These are phyloP conservation scores for Aspergillus candidus DNA, from an alignment of 2,329 filamentous ascomycete genomes.

Conservation along the genomic window DNA sequence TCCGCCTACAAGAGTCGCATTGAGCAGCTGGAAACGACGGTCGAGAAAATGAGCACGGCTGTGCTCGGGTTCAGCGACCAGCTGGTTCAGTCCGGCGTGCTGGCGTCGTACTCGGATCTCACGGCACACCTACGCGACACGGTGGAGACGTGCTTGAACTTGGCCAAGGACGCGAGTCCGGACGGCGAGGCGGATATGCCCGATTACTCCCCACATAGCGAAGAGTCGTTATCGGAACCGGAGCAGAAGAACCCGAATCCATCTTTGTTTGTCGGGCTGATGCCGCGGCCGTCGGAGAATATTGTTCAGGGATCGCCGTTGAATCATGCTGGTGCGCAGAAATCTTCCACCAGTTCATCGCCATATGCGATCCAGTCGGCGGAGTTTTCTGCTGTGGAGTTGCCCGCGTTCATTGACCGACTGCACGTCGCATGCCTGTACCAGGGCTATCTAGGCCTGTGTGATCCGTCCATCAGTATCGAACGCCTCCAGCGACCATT, in stretches of 20 bases:
- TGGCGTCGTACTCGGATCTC: slow-evolving; percentile 15
- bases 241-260: too few species aligned
- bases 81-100: slow-evolving; percentile 15
- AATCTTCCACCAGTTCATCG: neutral
- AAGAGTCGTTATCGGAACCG: neutral
- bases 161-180: slow-evolving; percentile 7
- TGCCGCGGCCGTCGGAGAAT: too few species aligned
- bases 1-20: slow-evolving; percentile 16
- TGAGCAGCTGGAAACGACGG: slow-evolving; percentile 12
- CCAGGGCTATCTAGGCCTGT: slow-evolving; percentile 14
- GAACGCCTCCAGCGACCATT: slow-evolving; percentile 16
- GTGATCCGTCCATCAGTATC: slow-evolving; percentile 10
- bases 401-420: slow-evolving; percentile 15
- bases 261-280: too few species aligned
- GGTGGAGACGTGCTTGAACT: slow-evolving; percentile 13
- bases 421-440: slow-evolving; percentile 16
- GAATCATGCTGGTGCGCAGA: neutral
- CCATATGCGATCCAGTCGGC: neutral
- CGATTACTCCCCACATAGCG: neutral
- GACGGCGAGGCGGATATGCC: slow-evolving; percentile 1
- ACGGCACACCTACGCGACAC: slow-evolving; percentile 13
- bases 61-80: slow-evolving; percentile 19
- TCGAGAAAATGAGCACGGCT: slow-evolving; percentile 20
- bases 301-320: neutral
- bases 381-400: slow-evolving; percentile 10